Percentiles rank a stretch among this genome's conserved stretches.
Conservation (phyloP, 1,284 basidiomycete genomes). For the Tremellales sp. region DNA sequence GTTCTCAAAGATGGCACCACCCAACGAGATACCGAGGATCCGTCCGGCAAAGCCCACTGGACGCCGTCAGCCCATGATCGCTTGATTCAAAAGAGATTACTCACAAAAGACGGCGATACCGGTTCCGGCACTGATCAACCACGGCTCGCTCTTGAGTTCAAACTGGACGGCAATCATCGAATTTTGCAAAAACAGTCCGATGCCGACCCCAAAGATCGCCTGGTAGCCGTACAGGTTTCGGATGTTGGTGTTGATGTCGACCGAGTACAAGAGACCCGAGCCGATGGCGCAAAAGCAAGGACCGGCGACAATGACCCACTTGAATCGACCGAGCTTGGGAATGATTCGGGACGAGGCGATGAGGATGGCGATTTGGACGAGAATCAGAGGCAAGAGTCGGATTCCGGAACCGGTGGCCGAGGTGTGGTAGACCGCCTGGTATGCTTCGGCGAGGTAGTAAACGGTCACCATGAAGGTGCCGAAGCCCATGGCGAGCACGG, state of each 20-base stretch:
- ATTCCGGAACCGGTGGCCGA: constrained; percentile 46
- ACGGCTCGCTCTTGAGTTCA: constrained; percentile 38
- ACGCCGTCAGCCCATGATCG: background rate
- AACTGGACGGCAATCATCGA: constrained; percentile 44
- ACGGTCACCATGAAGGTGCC: constrained; percentile 43
- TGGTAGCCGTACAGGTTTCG: constrained; percentile 41
- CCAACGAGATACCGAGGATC: constrained; percentile 45
- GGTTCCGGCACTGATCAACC: constrained; percentile 37
- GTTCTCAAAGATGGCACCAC: constrained; percentile 46
- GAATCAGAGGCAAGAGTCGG: constrained; percentile 42
- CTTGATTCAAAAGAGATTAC: constrained; percentile 3
- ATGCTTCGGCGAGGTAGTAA: constrained; percentile 40
- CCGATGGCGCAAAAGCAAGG: constrained; percentile 37
- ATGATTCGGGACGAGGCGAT: constrained; percentile 41
- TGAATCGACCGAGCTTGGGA: constrained; percentile 39
- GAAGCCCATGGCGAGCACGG: constrained; percentile 34
- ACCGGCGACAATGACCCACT: constrained; percentile 41
- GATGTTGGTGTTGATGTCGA: constrained; percentile 28
- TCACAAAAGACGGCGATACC: constrained; percentile 35
- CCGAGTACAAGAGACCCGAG: constrained; percentile 40
- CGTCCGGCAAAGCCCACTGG: constrained; percentile 42
- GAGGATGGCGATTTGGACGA: constrained; percentile 42
- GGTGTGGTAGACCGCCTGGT: constrained; percentile 43
- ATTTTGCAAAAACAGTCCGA: constrained; percentile 41
- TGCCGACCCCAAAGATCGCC: constrained; percentile 42